A percentile compares a stretch with the other conserved stretches of the same genome.
These are phyloP conservation scores for Blumeria hordei DNA, from an alignment of 2,329 filamentous ascomycete genomes.

Conservation along the genomic window DNA sequence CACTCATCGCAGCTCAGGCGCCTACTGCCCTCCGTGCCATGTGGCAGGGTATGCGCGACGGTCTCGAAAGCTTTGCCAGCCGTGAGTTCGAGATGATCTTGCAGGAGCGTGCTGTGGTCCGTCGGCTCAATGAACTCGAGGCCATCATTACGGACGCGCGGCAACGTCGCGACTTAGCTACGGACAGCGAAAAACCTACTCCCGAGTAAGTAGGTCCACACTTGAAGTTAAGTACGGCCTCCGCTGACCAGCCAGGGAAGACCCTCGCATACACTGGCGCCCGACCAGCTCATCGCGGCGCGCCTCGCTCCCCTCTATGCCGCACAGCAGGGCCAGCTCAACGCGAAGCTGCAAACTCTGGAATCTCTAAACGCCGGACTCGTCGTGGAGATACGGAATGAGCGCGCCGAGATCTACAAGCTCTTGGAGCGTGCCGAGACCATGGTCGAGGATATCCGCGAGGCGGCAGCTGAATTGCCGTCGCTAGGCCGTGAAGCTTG, in stretches of 20 bases:
- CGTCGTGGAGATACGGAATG: slow-evolving; percentile 24
- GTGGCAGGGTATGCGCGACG: slow-evolving; percentile 32
- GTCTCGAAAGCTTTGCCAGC: slow-evolving; percentile 27
- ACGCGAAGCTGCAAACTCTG: slow-evolving; percentile 29
- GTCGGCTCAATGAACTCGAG: slow-evolving; percentile 34
- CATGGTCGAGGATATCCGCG: slow-evolving; percentile 28
- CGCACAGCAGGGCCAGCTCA: slow-evolving; percentile 29
- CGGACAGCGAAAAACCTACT: not conserved
- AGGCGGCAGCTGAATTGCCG: slow-evolving; percentile 17
- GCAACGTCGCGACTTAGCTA: slow-evolving; percentile 5
- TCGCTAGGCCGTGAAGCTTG: not conserved
- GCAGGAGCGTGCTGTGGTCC: slow-evolving; percentile 25
- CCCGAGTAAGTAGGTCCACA: not conserved
- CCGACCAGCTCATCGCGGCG: slow-evolving; percentile 25
- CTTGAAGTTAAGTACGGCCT: not conserved
- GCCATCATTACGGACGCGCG: slow-evolving; percentile 26
- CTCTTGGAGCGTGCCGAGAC: slow-evolving; percentile 26
- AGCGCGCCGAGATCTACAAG: slow-evolving; percentile 29
- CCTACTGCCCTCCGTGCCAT: slow-evolving; percentile 27
- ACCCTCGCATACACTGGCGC: slow-evolving; percentile 28
- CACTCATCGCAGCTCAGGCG: slow-evolving; percentile 28
- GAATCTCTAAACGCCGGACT: slow-evolving; percentile 31
- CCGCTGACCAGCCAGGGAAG: not conserved
- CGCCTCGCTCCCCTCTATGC: slow-evolving; percentile 29
- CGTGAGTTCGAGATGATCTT: slow-evolving; percentile 31